Evolutionary conservation across 495 filamentous ascomycete genomes (phyloP).

Genomic region (Aspergillus baeticus): DNA sequence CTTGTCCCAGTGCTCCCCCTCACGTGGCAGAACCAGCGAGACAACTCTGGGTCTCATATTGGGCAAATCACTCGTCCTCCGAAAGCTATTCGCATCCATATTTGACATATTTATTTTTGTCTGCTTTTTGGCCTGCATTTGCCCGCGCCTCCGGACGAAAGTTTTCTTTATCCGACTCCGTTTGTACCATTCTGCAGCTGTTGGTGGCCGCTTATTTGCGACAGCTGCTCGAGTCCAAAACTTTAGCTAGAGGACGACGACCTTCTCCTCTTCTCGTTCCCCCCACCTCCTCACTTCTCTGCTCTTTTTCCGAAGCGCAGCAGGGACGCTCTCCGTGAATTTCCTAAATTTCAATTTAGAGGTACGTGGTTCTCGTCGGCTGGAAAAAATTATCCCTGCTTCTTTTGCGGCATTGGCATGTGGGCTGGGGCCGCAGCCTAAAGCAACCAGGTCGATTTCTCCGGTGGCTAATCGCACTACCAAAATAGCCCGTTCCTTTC

Average conservation of each 20-base stretch:
- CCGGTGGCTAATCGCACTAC: conserved; percentile 32
- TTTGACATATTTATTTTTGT: conserved; percentile 27
- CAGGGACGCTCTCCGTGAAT: not conserved
- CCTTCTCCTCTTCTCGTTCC: not conserved
- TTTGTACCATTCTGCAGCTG: conserved; percentile 21
- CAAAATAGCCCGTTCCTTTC: conserved; percentile 27
- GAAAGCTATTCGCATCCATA: not conserved
- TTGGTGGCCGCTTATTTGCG: conserved; percentile 23
- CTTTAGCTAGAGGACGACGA: conserved; percentile 8
- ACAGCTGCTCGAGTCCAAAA: conserved; percentile 18
- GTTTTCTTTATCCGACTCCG: conserved; percentile 14
- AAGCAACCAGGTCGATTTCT: conserved; percentile 21
- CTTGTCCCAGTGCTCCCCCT: conserved; percentile 15
- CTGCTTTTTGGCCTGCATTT: conserved; percentile 1
- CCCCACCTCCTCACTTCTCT: not conserved
- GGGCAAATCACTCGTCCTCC: conserved; percentile 4
- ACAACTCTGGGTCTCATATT: conserved; percentile 13
- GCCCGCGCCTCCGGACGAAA: conserved; percentile 8
- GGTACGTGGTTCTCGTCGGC: conserved; percentile 14
- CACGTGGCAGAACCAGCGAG: conserved; percentile 24
- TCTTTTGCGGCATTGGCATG: conserved; percentile 17
- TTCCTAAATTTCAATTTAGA: conserved; percentile 6
- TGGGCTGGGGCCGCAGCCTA: conserved; percentile 19
- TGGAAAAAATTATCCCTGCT: conserved; percentile 12
- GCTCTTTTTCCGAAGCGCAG: not conserved